A percentile compares a stretch with the other conserved stretches of the same genome.
Evolutionary conservation across 2,329 filamentous ascomycete genomes (phyloP).

Genomic region (Exophiala lecanii-corni): DNA sequence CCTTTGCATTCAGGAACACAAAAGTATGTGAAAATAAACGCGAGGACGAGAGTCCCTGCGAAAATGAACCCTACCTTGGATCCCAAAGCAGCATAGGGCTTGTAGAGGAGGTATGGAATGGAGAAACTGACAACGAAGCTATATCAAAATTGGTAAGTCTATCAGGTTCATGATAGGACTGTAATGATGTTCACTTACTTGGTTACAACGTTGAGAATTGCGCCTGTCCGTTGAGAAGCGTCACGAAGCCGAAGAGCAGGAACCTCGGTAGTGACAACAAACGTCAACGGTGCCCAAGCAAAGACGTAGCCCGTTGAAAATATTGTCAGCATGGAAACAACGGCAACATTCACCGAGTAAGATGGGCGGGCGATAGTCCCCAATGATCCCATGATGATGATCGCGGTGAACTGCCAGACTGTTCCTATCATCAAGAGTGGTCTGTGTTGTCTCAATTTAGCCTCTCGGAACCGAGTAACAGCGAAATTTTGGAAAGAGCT

Average conservation of each 20-base stretch:
- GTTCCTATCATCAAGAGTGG: not conserved
- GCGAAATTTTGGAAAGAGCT: not conserved
- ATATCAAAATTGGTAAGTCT: too few relatives aligned
- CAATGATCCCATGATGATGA: conserved; percentile 5
- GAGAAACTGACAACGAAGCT: conserved; percentile 35
- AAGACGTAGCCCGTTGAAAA: conserved; percentile 18
- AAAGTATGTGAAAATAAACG: conserved; percentile 26
- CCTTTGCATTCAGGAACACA: conserved; percentile 9
- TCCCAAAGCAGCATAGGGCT: conserved; percentile 34
- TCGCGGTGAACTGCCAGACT: not conserved
- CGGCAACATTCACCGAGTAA: not conserved
- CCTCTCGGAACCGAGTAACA: not conserved
- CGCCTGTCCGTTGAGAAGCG: conserved; percentile 31
- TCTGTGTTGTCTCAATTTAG: not conserved
- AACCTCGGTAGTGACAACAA: conserved; percentile 25
- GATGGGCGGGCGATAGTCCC: not conserved
- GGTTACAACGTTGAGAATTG: conserved; percentile 30
- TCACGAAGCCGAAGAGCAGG: conserved; percentile 24
- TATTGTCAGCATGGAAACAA: conserved; percentile 18
- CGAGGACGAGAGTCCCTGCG: conserved; percentile 28
- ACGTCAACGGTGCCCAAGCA: conserved; percentile 24
- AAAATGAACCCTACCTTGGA: conserved; percentile 40
- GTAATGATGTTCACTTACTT: too few relatives aligned
- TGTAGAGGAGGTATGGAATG: conserved; percentile 36
- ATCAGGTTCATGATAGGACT: too few relatives aligned